phyloP scores from a whole-genome alignment of 2,329 filamentous ascomycete species.

The Aspergillus costaricaensis region DNA sequence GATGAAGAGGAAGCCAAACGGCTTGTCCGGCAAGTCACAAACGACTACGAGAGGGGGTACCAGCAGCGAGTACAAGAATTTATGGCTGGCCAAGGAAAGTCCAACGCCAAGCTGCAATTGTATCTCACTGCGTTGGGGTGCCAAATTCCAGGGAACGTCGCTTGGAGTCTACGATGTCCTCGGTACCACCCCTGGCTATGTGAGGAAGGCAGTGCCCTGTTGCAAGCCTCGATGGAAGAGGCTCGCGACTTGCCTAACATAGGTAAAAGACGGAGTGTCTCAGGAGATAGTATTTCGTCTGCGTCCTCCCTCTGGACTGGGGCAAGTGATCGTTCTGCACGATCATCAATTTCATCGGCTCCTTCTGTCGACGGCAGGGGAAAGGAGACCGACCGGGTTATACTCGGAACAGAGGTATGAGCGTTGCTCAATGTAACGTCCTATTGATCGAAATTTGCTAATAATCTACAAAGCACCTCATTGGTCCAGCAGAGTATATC shows the following conservation, averaged over 20 bases:
- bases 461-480: neutral
- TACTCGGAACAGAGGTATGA: neutral
- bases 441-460: neutral
- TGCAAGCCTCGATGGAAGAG: neutral
- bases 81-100: neutral
- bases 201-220: neutral
- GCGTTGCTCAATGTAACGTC: neutral
- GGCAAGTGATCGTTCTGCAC: neutral
- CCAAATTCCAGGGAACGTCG: slow-evolving; percentile 21
- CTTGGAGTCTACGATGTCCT: slow-evolving; percentile 22
- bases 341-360: neutral
- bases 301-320: slow-evolving; percentile 4
- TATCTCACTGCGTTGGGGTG: slow-evolving; percentile 16
- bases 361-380: neutral
- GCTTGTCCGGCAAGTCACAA: slow-evolving; percentile 12
- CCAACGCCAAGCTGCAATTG: neutral
- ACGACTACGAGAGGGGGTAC: slow-evolving; percentile 13
- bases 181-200: slow-evolving; percentile 19
- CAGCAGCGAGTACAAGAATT: slow-evolving; percentile 9
- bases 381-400: neutral
- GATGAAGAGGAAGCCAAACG: slow-evolving; percentile 14
- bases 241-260: neutral
- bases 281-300: slow-evolving; percentile 1
- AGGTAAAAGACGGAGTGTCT: neutral
- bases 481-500: slow-evolving; percentile 28